A percentile compares a stretch with the other conserved stretches of the same genome.
Evolutionary conservation across 495 filamentous ascomycete genomes (phyloP).

Genomic region (Neurospora sp.): DNA sequence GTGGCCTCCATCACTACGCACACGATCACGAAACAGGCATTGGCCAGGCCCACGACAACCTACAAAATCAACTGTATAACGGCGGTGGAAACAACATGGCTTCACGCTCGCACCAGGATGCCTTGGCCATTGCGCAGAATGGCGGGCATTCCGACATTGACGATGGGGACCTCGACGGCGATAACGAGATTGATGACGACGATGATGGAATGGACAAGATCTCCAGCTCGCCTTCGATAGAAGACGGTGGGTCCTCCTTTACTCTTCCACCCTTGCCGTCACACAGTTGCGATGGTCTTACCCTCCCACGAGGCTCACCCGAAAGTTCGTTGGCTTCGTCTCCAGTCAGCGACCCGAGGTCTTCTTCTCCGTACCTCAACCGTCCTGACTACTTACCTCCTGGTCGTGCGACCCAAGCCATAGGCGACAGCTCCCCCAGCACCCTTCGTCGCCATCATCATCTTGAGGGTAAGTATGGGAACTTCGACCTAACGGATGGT

Average conservation of each 20-base stretch:
- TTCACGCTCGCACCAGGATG: conserved; percentile 36
- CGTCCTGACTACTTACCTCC: conserved; percentile 38
- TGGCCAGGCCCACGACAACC: conserved; percentile 37
- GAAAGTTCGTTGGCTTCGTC: conserved; percentile 18
- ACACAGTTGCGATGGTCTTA: conserved; percentile 27
- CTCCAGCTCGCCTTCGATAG: conserved; percentile 94
- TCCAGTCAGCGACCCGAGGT: conserved; percentile 25
- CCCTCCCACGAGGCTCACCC: conserved; percentile 21
- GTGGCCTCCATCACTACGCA: conserved; percentile 40
- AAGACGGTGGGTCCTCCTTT: conserved; percentile 74
- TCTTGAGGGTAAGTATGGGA: conserved; percentile 49
- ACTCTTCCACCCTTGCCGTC: conserved; percentile 26
- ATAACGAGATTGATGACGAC: conserved; percentile 62
- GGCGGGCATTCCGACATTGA: conserved; percentile 47
- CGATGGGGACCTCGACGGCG: conserved; percentile 59
- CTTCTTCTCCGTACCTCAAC: conserved; percentile 46
- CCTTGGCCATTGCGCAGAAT: conserved; percentile 45
- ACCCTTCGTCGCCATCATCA: conserved; percentile 43
- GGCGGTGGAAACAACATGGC: conserved; percentile 23
- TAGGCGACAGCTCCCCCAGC: conserved; percentile 27
- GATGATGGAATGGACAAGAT: conserved; percentile 96
- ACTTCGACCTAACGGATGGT: conserved; percentile 1
- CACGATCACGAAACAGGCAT: conserved; percentile 38
- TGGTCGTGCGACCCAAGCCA: conserved; percentile 21
- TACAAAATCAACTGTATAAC: conserved; percentile 5